Base-by-base conservation (phyloP, 352 stramenopile species). In the Pythium coloratum region DNA sequence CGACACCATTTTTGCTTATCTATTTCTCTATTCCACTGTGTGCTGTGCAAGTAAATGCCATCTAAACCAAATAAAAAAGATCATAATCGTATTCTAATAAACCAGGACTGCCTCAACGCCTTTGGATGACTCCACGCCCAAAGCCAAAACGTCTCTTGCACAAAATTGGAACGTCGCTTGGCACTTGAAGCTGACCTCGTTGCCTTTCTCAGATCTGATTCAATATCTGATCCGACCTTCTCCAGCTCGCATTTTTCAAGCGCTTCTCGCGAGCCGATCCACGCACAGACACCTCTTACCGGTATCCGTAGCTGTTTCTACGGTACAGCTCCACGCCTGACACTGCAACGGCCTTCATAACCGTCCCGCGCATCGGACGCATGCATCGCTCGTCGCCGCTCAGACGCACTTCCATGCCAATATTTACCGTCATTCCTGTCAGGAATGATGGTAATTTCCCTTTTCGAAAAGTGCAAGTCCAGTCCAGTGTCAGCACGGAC, bases 31-130 rank as follows among this genome's bases (percentile, higher is more conserved):
- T 55, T 64, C n/a, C 20, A 54, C 3, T 30, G 54, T 47, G 30
- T 62, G 36, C 32, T 20, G 28, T 44, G 24, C 20, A 38, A 26
- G 42, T 54, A 62, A 62, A 40, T 18, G 6, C 40, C 2, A 49
- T 7, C 40, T 24, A 16, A 64, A 64, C 57, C 54, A 50, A 56
- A 40, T 51, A 59, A 36, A 66, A 56, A 56, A 16, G 2, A 56
- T 56, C 50, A 26, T 14, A 13, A 56, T 53, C 46, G 10, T 53
- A 38, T 38, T 38, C 20, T 24, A 24, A 24, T 24, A 24, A 24
- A 24, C 20, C 20, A 24, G 20, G 20, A 24, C 20, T 24, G 20
- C 20, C 20, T 24, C 20, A 24, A 24, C 20, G 20, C 20, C 20
- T 24, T 24, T 24, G 20, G 20, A 24, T 24, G 20, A 24, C 20